Evolutionary conservation across 768 basidiomycete genomes (phyloP).

Genomic region (Phallus indusiatus): DNA sequence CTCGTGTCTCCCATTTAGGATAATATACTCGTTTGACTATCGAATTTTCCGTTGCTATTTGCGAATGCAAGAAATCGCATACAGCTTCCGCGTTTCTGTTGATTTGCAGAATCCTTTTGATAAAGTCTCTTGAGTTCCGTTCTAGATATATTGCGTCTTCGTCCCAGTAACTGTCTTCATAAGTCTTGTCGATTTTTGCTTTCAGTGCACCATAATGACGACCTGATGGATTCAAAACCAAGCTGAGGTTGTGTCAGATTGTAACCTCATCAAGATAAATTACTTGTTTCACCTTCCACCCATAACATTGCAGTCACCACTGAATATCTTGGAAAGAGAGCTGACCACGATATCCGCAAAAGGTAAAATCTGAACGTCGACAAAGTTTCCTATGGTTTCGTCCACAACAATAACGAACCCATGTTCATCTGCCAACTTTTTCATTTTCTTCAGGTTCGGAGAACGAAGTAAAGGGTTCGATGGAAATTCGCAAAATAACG

Average conservation of each 20-base stretch:
- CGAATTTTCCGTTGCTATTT: slow-evolving; percentile 10
- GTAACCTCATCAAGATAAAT: too few species aligned
- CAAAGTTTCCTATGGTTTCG: slow-evolving; percentile 44
- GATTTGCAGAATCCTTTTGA: slow-evolving; percentile 30
- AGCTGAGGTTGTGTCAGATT: neutral
- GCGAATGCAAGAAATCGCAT: slow-evolving; percentile 31
- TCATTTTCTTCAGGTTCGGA: slow-evolving; percentile 30
- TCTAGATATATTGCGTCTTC: slow-evolving; percentile 47
- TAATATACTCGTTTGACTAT: slow-evolving; percentile 38
- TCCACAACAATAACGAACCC: slow-evolving; percentile 43
- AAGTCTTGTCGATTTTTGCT: slow-evolving; percentile 22
- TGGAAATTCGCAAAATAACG: slow-evolving; percentile 44
- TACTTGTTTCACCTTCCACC: slow-evolving; percentile 35
- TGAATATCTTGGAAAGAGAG: slow-evolving; percentile 45
- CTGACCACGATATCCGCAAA: slow-evolving; percentile 41
- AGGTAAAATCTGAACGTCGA: slow-evolving; percentile 38
- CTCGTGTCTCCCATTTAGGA: slow-evolving; percentile 34
- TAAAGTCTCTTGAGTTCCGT: slow-evolving; percentile 43
- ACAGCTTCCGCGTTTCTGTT: slow-evolving; percentile 38
- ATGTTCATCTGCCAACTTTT: slow-evolving; percentile 36
- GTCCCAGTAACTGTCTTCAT: slow-evolving; percentile 38
- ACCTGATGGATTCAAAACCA: slow-evolving; percentile 38
- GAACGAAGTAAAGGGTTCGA: slow-evolving; percentile 43
- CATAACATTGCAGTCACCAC: slow-evolving; percentile 45
- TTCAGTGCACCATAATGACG: slow-evolving; percentile 30